These are phyloP conservation scores for Collybia sp. DNA, from an alignment of 768 basidiomycete species.

Conservation along the genomic window DNA sequence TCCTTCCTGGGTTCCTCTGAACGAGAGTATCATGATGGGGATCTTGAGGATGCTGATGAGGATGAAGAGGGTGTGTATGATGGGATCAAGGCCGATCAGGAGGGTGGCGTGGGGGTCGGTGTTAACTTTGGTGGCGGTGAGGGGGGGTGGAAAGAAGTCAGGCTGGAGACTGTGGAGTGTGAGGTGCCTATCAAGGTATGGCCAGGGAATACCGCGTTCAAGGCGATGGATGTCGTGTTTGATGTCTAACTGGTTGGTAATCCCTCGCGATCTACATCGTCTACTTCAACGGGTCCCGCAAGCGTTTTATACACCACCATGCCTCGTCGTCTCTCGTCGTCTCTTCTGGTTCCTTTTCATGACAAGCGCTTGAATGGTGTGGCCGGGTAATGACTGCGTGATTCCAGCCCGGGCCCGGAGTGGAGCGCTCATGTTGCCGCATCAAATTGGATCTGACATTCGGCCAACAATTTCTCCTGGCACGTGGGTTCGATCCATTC, in stretches of 20 bases:
- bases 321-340: too few species aligned
- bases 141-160: constrained; percentile 61
- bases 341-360: too few species aligned
- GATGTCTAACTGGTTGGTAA: constrained; percentile 44
- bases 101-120: constrained; percentile 47
- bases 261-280: too few species aligned
- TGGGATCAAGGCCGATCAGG: constrained; percentile 40
- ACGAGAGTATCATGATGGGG: constrained; percentile 56
- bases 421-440: too few species aligned
- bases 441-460: too few species aligned
- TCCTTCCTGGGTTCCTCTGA: constrained; percentile 33
- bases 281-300: too few species aligned
- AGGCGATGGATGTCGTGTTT: constrained; percentile 73
- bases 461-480: too few species aligned
- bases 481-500: too few species aligned
- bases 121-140: constrained; percentile 51
- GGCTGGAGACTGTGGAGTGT: constrained; percentile 88
- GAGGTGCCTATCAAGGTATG: constrained; percentile 87
- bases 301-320: too few species aligned
- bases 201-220: constrained; percentile 87
- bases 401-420: too few species aligned
- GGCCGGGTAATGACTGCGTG: too few species aligned
- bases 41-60: constrained; percentile 33
- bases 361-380: too few species aligned
- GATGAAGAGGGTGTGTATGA: constrained; percentile 34